These are phyloP conservation scores for Russula brevipes DNA, from an alignment of 768 basidiomycete species.

Conservation along the genomic window DNA sequence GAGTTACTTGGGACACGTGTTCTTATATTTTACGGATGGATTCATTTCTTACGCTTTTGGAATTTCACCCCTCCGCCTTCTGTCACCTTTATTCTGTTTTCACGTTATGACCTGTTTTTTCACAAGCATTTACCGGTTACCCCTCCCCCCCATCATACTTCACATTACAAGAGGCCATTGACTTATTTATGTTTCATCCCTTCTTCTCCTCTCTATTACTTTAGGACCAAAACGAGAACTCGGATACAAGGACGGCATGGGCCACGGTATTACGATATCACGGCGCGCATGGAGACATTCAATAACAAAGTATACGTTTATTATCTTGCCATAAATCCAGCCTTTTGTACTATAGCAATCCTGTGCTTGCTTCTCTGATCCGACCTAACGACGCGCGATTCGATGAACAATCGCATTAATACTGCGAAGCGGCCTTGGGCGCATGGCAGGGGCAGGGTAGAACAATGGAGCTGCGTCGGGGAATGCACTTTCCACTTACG, in stretches of 20 bases:
- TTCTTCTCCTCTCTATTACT: not conserved
- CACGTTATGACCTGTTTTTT: not conserved
- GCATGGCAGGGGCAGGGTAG: not conserved
- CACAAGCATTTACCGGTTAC: not conserved
- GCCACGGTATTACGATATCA: not conserved
- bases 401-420: slow-evolving; percentile 1
- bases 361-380: slow-evolving; percentile 5
- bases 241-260: slow-evolving; percentile 7
- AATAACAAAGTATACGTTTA: not conserved
- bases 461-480: slow-evolving; percentile 1
- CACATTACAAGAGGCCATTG: not conserved
- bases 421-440: not conserved
- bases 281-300: not conserved
- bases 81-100: slow-evolving; percentile 1
- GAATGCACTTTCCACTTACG: slow-evolving; percentile 2
- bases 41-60: not conserved
- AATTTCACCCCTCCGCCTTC: not conserved
- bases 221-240: not conserved
- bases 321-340: not conserved
- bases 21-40: not conserved
- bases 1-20: not conserved
- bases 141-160: not conserved
- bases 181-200: not conserved
- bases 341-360: not conserved
- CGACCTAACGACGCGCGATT: not conserved